These are phyloP conservation scores for Xylariomycetidae sp. DNA, from an alignment of 2,329 filamentous ascomycete species.

Conservation along the genomic window DNA sequence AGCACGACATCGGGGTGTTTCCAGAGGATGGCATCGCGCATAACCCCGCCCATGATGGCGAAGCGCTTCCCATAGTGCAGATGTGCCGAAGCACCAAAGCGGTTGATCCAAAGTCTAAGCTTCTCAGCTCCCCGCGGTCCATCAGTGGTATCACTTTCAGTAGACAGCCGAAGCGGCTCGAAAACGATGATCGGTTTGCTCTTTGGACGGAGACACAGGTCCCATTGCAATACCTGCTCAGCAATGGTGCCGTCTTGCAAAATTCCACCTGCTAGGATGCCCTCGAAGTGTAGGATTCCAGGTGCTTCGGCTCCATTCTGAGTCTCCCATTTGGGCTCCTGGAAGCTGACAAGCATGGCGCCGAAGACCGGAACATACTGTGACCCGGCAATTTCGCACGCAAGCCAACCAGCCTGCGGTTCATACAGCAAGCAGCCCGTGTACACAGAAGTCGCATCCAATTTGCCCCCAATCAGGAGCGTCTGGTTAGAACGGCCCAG, in stretches of 20 bases:
- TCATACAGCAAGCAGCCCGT: slow-evolving; percentile 48
- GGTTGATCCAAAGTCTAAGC: slow-evolving; percentile 16
- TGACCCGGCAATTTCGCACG: slow-evolving; percentile 32
- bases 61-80: slow-evolving; percentile 19
- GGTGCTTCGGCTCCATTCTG: no score
- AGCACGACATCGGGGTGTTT: slow-evolving; percentile 45
- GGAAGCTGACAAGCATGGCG: slow-evolving; percentile 30
- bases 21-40: slow-evolving; percentile 33
- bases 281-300: slow-evolving; percentile 42
- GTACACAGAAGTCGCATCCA: slow-evolving; percentile 40
- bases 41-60: slow-evolving; percentile 39
- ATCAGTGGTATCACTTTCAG: neutral
- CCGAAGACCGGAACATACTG: slow-evolving; percentile 37
- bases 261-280: slow-evolving; percentile 70
- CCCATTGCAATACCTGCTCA: slow-evolving; percentile 61
- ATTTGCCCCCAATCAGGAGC: slow-evolving; percentile 59
- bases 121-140: slow-evolving; percentile 3
- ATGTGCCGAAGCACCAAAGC: slow-evolving; percentile 39
- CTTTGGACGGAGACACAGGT: slow-evolving; percentile 27
- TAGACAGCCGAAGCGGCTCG: slow-evolving; percentile 7
- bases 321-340: no score
- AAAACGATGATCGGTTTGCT: slow-evolving; percentile 27
- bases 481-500: slow-evolving; percentile 43
- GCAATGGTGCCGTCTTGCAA: slow-evolving; percentile 55
- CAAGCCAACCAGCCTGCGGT: slow-evolving; percentile 40